A percentile compares a stretch with the other conserved stretches of the same genome.
Evolutionary conservation across 495 filamentous ascomycete genomes (phyloP).

Genomic region (Lophiotrema nucula): DNA sequence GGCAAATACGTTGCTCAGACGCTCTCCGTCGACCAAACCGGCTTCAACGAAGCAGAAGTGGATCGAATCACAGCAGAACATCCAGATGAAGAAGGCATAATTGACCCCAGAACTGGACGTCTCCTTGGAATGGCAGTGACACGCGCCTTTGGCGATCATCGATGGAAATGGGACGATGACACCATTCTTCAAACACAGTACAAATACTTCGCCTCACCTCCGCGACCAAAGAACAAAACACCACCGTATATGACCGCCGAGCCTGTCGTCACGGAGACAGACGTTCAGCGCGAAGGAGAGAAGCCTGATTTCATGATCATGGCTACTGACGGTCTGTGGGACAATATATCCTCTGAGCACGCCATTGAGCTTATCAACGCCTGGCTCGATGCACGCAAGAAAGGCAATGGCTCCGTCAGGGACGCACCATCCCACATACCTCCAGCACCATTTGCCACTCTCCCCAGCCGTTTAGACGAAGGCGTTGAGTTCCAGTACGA

Average conservation of each 20-base stretch:
- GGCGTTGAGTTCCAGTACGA: neutral
- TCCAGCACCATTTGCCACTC: conserved; percentile 7
- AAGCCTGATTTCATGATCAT: conserved; percentile 59
- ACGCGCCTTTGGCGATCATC: conserved; percentile 62
- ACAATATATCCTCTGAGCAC: conserved; percentile 56
- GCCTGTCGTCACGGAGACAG: conserved; percentile 58
- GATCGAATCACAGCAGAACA: conserved; percentile 54
- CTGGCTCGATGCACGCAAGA: conserved; percentile 51
- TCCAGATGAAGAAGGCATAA: conserved; percentile 54
- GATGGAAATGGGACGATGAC: conserved; percentile 60
- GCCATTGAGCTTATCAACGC: conserved; percentile 57
- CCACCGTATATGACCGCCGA: conserved; percentile 67
- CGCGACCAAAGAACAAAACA: conserved; percentile 46
- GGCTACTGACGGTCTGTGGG: conserved; percentile 66
- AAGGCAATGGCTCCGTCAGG: conserved; percentile 25
- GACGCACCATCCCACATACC: neutral
- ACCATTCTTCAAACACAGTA: conserved; percentile 45
- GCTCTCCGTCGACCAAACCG: conserved; percentile 61
- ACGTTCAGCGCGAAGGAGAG: conserved; percentile 38
- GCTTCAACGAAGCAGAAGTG: conserved; percentile 53
- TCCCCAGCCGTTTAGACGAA: conserved; percentile 16
- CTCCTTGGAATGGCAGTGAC: conserved; percentile 57
- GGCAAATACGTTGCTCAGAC: conserved; percentile 51
- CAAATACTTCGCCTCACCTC: conserved; percentile 50
- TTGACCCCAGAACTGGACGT: conserved; percentile 51